Conservation (phyloP, 139 green algal species). For the Chlamydomonas asymmetrica region DNA sequence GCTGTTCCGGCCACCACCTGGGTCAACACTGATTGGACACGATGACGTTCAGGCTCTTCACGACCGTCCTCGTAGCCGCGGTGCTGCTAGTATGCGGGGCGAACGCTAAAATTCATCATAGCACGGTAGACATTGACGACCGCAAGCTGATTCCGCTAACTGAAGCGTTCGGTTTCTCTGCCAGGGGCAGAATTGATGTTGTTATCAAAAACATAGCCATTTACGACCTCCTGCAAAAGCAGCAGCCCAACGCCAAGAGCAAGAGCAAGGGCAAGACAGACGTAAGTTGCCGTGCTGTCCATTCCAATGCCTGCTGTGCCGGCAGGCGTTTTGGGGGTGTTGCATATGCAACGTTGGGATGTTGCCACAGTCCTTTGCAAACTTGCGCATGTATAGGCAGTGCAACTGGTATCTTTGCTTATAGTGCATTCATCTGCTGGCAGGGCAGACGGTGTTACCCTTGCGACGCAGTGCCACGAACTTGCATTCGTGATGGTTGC, state of each 20-base stretch:
- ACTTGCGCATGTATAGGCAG: too few relatives aligned
- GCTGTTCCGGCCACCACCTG: background rate
- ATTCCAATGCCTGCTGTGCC: background rate
- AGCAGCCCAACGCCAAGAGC: background rate
- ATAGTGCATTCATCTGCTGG: too few relatives aligned
- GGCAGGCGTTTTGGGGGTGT: too few relatives aligned
- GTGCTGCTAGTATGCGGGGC: background rate
- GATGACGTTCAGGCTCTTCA: background rate
- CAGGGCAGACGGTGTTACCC: too few relatives aligned
- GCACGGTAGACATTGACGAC: conserved; percentile 51
- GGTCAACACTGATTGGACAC: background rate
- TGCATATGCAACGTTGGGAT: too few relatives aligned
- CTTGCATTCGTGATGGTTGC: too few relatives aligned
- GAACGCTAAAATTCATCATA: conserved; percentile 39
- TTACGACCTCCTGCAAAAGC: conserved; percentile 22
- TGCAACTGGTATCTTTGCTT: too few relatives aligned
- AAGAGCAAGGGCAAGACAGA: background rate
- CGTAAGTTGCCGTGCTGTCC: background rate
- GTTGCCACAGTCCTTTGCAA: too few relatives aligned
- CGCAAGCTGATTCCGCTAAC: conserved; percentile 62
- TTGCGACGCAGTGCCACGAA: too few relatives aligned
- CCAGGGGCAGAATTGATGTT: conserved; percentile 55
- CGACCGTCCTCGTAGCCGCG: background rate
- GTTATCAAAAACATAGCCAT: conserved; percentile 49
- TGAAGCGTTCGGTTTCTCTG: conserved; percentile 68